Base-by-base conservation (phyloP, 352 stramenopile species). In the Phytophthora aleatoria region DNA sequence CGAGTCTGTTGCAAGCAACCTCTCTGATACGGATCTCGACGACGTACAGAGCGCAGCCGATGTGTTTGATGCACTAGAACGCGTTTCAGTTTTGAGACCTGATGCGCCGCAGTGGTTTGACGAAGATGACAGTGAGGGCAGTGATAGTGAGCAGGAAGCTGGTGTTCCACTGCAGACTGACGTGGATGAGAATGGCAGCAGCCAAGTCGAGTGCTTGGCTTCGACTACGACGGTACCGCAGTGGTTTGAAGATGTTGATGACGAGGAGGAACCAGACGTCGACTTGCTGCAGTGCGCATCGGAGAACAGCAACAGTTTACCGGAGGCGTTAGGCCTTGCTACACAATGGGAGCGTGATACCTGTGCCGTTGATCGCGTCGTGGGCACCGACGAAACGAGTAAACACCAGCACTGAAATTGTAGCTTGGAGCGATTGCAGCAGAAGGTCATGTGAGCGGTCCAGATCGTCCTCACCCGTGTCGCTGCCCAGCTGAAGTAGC, bases 61-160 rank as follows among this genome's bases (percentile, higher is more conserved):
- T 33, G 43, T 8, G 5, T 12, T 39, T 24, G 16, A 12, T 39
- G 57, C 12, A 13, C 33, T 6, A 7, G 16, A 58, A 26, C n/a
- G 28, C 47, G 28, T n/a, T 47, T 41, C n/a, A 27, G 54, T 45
- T 13, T 28, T 57, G 24, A 56, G 16, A 26, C 28, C 36, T 20
- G 62, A 65, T 51, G 62, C 30, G 15, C 56, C 50, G 42, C 62
- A 70, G 38, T 70, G 62, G 56, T 70, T 70, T 61, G 27, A 48
- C 33, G 62, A 57, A 16, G 51, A 57, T 3, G 49, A 50, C 16
- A 61, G 49, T 16, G 36, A 42, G 5, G 43, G 45, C 10, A 26
- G 64, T 10, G 20, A 26, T 6, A 48, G 36, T 15, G 35, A 24
- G 9, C 7, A 16, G 24, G 51, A 62, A 47, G 20, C 3, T 30